Evolutionary conservation across 2,329 filamentous ascomycete genomes (phyloP), one percentile per base, ranked within the genome.

Genomic region (Tolypocladium nubicola): DNA sequence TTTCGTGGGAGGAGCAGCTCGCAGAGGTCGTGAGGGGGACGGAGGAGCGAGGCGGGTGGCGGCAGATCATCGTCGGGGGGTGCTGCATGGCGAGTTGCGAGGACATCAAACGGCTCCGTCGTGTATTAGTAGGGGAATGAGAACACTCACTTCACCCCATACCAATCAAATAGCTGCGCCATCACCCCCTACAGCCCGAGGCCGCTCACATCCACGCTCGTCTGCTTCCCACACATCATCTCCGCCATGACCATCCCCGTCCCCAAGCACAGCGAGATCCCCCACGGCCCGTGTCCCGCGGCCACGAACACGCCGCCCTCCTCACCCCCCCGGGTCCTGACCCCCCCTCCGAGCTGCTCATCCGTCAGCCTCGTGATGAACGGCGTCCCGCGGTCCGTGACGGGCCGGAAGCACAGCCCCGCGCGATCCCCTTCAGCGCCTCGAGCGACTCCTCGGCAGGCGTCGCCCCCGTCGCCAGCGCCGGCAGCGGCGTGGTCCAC

Each of bases 221-320:
- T 71, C 59, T 71, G 68, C 59, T 76, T 72, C 2, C 83, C 85
- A 63, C 82, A 77, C 47, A 89, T 77, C 78, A 91, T 76, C 71
- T 91, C 87, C 13, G 85, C 79, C 73, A 91, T 73, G 7, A 89
- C 82, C 62, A 81, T 80, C 0, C 88, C 89, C 0, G 87, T 91
- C 1, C 87, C 88, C 37, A 89, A 71, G 19, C 77, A 76, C 65
- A 84, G 66, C 53, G 76, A 79, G 33, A 87, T 87, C 0, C 88
- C 88, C 88, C 88, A 92, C 0, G 88, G 85, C 0, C 88, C 88
- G 74, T 92, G 88, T 0, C 89, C 88, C 4, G 85, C 77, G 1
- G 85, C 84, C 41, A 91, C 68, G 66, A 82, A 92, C 0, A 93
- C 84, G 4, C 88, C 87, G 2, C 86, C 84, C 1, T 76, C 75